phyloP scores from a whole-genome alignment of 2,329 filamentous ascomycete genomes.

The Hortaea sp. region DNA sequence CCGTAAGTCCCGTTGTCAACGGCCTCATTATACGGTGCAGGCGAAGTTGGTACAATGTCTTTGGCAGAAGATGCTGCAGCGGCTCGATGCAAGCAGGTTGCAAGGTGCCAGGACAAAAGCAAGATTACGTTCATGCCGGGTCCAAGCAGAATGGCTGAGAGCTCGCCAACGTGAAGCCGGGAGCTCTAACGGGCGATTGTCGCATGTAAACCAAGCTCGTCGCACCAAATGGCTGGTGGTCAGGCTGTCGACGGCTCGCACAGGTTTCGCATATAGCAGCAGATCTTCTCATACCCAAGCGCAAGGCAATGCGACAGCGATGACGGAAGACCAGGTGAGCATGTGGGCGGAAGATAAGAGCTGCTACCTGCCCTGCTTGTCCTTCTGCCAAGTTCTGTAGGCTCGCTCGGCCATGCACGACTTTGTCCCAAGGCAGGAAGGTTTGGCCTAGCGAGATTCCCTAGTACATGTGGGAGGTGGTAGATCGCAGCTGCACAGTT shows the following conservation, averaged over 20 bases:
- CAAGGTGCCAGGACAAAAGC: constrained; percentile 15
- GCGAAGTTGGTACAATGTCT: neutral
- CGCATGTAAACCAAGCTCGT: neutral
- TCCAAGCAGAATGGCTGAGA: neutral
- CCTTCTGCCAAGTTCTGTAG: neutral
- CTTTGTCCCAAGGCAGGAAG: neutral
- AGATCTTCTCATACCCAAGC: neutral
- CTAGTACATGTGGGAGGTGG: too few species aligned
- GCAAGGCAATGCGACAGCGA: too few species aligned
- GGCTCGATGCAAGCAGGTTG: constrained; percentile 8
- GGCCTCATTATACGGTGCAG: constrained; percentile 14
- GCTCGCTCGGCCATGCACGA: neutral
- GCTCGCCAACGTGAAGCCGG: neutral
- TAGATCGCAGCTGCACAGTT: too few species aligned
- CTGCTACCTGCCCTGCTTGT: neutral
- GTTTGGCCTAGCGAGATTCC: neutral
- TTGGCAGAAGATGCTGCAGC: neutral
- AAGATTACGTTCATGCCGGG: neutral
- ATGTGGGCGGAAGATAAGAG: neutral
- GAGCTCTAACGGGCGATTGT: neutral
- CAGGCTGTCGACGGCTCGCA: too few species aligned
- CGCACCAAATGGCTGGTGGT: too few species aligned
- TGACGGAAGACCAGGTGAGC: too few species aligned
- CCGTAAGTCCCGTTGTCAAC: constrained; percentile 21
- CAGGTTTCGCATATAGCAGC: neutral